Evolutionary conservation across 1,284 basidiomycete species (phyloP).

Genomic region (Ustilago lituana): DNA sequence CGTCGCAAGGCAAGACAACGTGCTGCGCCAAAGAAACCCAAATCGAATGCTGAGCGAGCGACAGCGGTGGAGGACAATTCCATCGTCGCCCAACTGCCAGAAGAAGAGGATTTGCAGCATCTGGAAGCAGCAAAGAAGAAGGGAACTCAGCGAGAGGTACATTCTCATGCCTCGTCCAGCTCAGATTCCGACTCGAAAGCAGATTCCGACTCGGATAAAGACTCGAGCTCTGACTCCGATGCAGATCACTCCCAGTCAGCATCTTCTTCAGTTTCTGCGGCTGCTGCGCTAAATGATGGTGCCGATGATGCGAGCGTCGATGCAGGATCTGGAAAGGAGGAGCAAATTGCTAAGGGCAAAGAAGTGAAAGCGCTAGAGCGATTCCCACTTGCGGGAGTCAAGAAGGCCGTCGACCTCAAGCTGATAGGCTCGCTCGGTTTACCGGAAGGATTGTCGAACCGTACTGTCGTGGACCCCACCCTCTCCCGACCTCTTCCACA

Average conservation of each 20-base stretch:
- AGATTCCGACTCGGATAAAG: constrained; percentile 14
- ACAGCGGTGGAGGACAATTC: constrained; percentile 16
- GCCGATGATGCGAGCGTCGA: not conserved
- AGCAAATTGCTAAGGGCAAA: not conserved
- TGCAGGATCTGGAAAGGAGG: not conserved
- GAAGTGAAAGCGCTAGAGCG: constrained; percentile 28
- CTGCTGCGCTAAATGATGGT: not conserved
- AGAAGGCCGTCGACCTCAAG: constrained; percentile 38
- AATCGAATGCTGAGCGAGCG: constrained; percentile 23
- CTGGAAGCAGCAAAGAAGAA: constrained; percentile 12
- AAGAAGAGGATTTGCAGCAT: constrained; percentile 31
- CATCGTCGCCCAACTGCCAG: constrained; percentile 25
- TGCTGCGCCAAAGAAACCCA: constrained; percentile 51
- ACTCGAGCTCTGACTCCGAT: constrained; percentile 13
- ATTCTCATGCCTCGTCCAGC: constrained; percentile 5
- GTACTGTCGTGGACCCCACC: constrained; percentile 50
- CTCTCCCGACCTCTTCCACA: constrained; percentile 37
- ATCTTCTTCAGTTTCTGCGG: constrained; percentile 2
- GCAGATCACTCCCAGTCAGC: constrained; percentile 8
- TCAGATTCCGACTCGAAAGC: constrained; percentile 6
- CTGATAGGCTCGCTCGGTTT: constrained; percentile 58
- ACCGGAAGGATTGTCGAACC: constrained; percentile 50
- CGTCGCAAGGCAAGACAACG: constrained; percentile 53
- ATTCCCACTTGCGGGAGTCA: constrained; percentile 41
- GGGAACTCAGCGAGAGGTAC: not conserved